Evolutionary conservation across 768 basidiomycete species (phyloP).

Genomic region (Rhizopogon rudus): DNA sequence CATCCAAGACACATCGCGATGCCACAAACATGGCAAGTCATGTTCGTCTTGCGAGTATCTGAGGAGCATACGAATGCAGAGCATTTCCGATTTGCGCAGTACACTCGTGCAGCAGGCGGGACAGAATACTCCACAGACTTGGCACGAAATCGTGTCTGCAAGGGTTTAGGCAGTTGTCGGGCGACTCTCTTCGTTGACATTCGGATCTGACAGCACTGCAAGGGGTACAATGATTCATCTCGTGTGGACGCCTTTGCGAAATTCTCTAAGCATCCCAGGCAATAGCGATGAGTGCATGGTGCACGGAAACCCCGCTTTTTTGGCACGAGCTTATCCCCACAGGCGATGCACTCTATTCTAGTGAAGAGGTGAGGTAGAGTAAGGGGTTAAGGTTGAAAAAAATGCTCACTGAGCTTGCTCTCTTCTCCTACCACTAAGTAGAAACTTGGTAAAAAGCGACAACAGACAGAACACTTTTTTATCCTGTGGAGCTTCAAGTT

Average conservation of each 20-base stretch:
- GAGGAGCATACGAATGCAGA: slow-evolving; percentile 44
- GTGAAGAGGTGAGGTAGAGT: background rate
- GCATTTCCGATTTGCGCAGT: slow-evolving; percentile 43
- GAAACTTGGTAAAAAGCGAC: background rate
- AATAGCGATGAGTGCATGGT: slow-evolving; percentile 45
- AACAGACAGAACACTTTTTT: background rate
- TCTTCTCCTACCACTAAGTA: background rate
- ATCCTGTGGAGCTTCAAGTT: background rate
- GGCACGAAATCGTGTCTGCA: slow-evolving; percentile 29
- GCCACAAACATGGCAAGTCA: slow-evolving; percentile 38
- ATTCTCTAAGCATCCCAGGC: slow-evolving; percentile 35
- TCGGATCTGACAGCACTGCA: slow-evolving; percentile 42
- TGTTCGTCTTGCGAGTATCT: slow-evolving; percentile 2
- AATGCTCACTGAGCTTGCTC: background rate
- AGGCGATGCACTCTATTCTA: slow-evolving; percentile 34
- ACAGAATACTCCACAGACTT: slow-evolving; percentile 46
- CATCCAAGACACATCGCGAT: slow-evolving; percentile 41
- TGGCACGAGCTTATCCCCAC: slow-evolving; percentile 28
- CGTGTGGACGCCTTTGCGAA: slow-evolving; percentile 38
- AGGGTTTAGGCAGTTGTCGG: slow-evolving; percentile 25
- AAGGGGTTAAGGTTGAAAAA: background rate
- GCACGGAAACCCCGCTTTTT: slow-evolving; percentile 24
- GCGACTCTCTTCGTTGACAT: slow-evolving; percentile 27
- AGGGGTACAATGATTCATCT: slow-evolving; percentile 48
- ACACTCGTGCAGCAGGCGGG: slow-evolving; percentile 39